phyloP scores from a whole-genome alignment of 2,329 filamentous ascomycete species.

The Xylaria sp. region DNA sequence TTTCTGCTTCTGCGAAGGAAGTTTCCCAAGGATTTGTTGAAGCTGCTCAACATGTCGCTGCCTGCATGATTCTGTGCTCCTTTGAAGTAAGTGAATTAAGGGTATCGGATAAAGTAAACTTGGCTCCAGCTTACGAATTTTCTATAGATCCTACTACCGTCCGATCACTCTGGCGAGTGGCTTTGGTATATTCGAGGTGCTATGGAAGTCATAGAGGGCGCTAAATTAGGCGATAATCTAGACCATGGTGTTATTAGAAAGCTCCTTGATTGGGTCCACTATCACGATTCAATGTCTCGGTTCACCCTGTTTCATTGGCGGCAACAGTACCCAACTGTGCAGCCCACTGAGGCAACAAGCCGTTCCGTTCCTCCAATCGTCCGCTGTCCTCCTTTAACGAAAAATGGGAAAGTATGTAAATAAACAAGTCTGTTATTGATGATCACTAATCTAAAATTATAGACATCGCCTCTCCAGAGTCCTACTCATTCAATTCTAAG shows the following conservation, averaged over 20 bases:
- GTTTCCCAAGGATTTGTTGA: constrained; percentile 28
- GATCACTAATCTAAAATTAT: background rate
- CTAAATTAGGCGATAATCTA: constrained; percentile 26
- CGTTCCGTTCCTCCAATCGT: background rate
- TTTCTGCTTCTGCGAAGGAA: constrained; percentile 40
- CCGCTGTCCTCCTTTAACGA: constrained; percentile 1
- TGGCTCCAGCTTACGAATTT: background rate
- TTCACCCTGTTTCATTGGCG: constrained; percentile 47
- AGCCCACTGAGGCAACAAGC: background rate
- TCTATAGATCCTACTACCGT: constrained; percentile 41
- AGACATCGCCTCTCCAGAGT: constrained; percentile 29
- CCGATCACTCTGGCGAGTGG: constrained; percentile 46
- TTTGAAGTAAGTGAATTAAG: constrained; percentile 43
- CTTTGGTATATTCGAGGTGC: constrained; percentile 45
- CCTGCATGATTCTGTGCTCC: constrained; percentile 47
- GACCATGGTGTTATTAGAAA: constrained; percentile 22
- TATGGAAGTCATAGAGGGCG: constrained; percentile 33
- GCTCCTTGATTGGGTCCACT: constrained; percentile 47
- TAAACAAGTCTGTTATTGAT: background rate
- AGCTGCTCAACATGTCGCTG: constrained; percentile 47
- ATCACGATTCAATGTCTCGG: constrained; percentile 45
- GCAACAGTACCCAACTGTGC: constrained; percentile 21
- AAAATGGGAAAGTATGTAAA: constrained; percentile 26
- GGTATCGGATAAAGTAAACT: background rate
- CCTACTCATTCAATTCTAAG: constrained; percentile 37